These are phyloP conservation scores for Salix caprea DNA, from an alignment of 345 rosid genomes.

Conservation along the genomic window DNA sequence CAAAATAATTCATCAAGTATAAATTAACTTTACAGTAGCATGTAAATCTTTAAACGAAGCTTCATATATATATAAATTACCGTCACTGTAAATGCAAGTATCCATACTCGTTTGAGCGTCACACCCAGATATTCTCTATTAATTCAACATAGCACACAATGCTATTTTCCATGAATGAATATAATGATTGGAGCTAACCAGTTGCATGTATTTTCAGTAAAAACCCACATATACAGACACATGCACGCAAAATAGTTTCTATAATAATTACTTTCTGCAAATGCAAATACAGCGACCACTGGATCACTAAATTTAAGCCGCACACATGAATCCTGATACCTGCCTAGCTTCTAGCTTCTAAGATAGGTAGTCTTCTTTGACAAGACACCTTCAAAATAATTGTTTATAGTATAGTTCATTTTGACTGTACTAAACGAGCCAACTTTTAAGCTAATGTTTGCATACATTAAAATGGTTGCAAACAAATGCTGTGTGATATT, in stretches of 20 bases:
- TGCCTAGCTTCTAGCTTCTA: background rate
- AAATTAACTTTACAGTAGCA: conserved; percentile 2
- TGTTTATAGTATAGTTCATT: background rate
- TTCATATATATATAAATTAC: background rate
- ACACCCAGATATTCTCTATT: background rate
- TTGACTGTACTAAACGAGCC: too few relatives aligned
- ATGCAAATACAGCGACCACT: too few relatives aligned
- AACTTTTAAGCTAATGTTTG: too few relatives aligned
- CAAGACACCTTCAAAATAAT: background rate
- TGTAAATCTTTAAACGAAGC: conserved; percentile 2
- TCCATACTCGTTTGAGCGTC: background rate
- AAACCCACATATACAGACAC: too few relatives aligned
- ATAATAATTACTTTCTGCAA: too few relatives aligned
- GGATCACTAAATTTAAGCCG: background rate
- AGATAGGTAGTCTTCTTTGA: background rate
- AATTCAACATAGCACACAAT: background rate
- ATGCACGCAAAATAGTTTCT: background rate
- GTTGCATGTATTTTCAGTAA: background rate
- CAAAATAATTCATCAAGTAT: conserved; percentile 2
- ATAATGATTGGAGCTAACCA: background rate
- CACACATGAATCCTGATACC: background rate
- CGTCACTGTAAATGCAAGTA: background rate
- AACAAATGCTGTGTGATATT: background rate
- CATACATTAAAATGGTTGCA: background rate
- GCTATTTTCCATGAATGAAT: background rate